Evolutionary conservation across 345 rosid genomes (phyloP), one percentile per base, ranked within the genome.

Genomic region (Toxicodendron radicans): DNA sequence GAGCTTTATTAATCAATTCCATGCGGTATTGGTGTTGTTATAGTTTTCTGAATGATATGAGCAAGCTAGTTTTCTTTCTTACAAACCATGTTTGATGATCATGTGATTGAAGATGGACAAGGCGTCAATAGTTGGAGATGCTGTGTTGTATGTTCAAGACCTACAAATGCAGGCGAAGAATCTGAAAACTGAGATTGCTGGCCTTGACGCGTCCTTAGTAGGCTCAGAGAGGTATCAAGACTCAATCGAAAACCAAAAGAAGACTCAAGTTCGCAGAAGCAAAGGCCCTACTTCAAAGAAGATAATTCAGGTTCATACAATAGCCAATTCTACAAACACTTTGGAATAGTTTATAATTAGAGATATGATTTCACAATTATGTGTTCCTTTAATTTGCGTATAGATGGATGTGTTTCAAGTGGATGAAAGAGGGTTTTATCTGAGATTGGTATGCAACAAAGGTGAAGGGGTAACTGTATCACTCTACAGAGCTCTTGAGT

Each of bases 71-170:
- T 38, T 38, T 38, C 43, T 38, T 38, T 38, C 43, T 38, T 38
- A 7, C 12, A 21, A 48, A 20, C 18, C 20, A 35, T 30, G 49
- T 16, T 59, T 23, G 27, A 43, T 75, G 24, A 16, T 20, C 16
- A 60, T 71, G 43, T 43, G 61, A 27, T 27, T 27, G 30, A 78
- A 94, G 97, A 94, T 94, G 98, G 98, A 94, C 67, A 92, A 94
- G 86, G 97, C 97, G n/a, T 92, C 97, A 2, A 91, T 94, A 12
- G 85, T 91, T 20, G 97, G 97, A 74, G 98, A 92, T 66, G 95
- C 97, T 0, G 91, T 88, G 41, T 64, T 78, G 49, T 87, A 92
- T 75, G 87, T 91, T 64, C 95, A 92, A 87, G 90, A 91, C 24
- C 75, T 94, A 63, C 95, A 94, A 68, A 76, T 68, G 79, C 85